phyloP scores from a whole-genome alignment of 1,284 basidiomycete species.

The Sporisorium reilianum region DNA sequence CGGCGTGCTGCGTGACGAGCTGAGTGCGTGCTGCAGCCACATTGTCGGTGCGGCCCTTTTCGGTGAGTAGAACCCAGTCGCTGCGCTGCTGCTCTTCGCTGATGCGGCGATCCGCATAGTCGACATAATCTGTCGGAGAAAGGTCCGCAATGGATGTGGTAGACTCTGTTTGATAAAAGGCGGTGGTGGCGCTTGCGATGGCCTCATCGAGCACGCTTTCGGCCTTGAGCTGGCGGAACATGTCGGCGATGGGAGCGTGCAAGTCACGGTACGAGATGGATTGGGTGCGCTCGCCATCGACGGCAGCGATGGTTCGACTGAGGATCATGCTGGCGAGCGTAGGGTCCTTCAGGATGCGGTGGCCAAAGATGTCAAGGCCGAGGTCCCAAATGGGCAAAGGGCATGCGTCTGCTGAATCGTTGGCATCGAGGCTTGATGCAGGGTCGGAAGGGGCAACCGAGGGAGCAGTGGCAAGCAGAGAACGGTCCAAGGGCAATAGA shows the following conservation, averaged over 20 bases:
- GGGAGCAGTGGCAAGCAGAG: slow-evolving; percentile 8
- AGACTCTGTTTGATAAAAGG: slow-evolving; percentile 53
- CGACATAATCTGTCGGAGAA: slow-evolving; percentile 41
- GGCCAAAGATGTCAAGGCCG: slow-evolving; percentile 53
- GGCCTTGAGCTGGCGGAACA: slow-evolving; percentile 50
- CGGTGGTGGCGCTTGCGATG: slow-evolving; percentile 34
- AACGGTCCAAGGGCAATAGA: slow-evolving; percentile 37
- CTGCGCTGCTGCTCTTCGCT: slow-evolving; percentile 44
- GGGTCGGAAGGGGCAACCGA: background rate
- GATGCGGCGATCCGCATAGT: slow-evolving; percentile 45
- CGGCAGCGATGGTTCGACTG: slow-evolving; percentile 24
- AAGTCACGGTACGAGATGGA: slow-evolving; percentile 32
- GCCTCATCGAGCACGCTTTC: slow-evolving; percentile 44
- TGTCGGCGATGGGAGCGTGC: slow-evolving; percentile 46
- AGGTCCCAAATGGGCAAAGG: slow-evolving; percentile 47
- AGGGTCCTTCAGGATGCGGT: slow-evolving; percentile 48
- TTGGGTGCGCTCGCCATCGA: slow-evolving; percentile 41
- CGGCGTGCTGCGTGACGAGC: slow-evolving; percentile 50
- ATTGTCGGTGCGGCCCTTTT: slow-evolving; percentile 26
- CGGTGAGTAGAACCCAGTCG: slow-evolving; percentile 45
- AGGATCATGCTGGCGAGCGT: slow-evolving; percentile 33
- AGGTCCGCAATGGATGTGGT: slow-evolving; percentile 13
- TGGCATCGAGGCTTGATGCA: background rate
- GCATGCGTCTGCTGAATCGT: background rate
- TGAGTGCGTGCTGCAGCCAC: slow-evolving; percentile 33